Percentiles rank a stretch among this genome's conserved stretches.
phyloP scores from a whole-genome alignment of 768 basidiomycete species.

The Dioszegia aurantiaca region DNA sequence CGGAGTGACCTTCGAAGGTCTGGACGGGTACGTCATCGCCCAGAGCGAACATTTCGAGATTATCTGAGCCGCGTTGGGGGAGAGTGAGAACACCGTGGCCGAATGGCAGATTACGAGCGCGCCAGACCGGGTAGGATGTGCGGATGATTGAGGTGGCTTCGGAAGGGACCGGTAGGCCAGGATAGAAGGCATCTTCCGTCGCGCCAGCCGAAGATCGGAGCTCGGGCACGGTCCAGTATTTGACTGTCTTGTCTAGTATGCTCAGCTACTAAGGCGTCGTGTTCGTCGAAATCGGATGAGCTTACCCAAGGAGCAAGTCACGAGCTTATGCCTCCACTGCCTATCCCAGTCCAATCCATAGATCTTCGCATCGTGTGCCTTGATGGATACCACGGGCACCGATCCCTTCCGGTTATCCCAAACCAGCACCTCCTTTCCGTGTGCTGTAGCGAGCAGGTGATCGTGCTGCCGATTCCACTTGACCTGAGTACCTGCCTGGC shows the following conservation, averaged over 20 bases:
- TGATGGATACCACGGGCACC: slow-evolving; percentile 68
- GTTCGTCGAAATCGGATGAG: not conserved
- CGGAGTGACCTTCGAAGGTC: slow-evolving; percentile 79
- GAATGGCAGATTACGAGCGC: slow-evolving; percentile 87
- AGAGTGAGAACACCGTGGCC: slow-evolving; percentile 81
- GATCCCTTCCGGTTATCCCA: slow-evolving; percentile 98
- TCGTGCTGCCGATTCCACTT: slow-evolving; percentile 92
- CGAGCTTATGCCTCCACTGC: slow-evolving; percentile 67
- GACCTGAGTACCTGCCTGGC: slow-evolving; percentile 73
- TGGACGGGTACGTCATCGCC: slow-evolving; percentile 57
- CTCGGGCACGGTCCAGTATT: slow-evolving; percentile 67
- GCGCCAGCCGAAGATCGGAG: slow-evolving; percentile 23
- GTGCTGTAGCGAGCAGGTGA: slow-evolving; percentile 83
- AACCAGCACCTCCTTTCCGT: slow-evolving; percentile 77
- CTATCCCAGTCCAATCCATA: slow-evolving; percentile 98
- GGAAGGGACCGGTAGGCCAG: slow-evolving; percentile 33
- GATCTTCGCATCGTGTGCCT: slow-evolving; percentile 84
- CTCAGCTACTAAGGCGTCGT: too few species aligned
- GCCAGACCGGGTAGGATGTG: slow-evolving; percentile 88
- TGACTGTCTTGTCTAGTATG: slow-evolving; percentile 74
- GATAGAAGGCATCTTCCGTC: slow-evolving; percentile 20
- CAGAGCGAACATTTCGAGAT: slow-evolving; percentile 75
- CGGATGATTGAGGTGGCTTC: slow-evolving; percentile 54
- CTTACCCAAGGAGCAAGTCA: slow-evolving; percentile 76
- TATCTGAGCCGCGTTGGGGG: slow-evolving; percentile 80